A percentile compares a stretch with the other conserved stretches of the same genome.
Evolutionary conservation across 2,329 filamentous ascomycete genomes (phyloP).

Genomic region (Penicillium sp.): DNA sequence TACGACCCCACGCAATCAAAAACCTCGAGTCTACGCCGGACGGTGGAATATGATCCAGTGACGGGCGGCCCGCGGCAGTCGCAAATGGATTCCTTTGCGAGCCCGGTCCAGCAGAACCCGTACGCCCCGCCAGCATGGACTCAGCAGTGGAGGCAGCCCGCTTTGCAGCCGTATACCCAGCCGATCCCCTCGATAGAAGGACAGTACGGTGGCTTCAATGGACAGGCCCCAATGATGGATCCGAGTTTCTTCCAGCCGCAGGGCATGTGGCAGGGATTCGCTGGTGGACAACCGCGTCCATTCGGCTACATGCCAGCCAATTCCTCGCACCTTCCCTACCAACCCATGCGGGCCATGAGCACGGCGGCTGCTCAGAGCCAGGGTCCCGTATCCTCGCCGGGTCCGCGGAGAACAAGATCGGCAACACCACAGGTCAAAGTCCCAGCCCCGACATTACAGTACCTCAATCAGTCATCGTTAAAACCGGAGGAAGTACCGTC

Average conservation of each 20-base stretch:
- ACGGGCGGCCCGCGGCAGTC: not conserved
- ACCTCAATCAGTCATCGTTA: conserved; percentile 59
- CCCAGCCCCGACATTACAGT: conserved; percentile 62
- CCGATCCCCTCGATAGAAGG: not conserved
- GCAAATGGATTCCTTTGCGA: not conserved
- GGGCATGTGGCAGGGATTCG: not conserved
- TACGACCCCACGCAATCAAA: not conserved
- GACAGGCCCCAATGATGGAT: conserved; percentile 7
- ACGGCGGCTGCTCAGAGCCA: conserved; percentile 11
- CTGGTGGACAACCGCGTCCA: not conserved
- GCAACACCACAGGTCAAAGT: conserved; percentile 15
- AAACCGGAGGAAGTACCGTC: conserved; percentile 44
- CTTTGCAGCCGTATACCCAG: not conserved
- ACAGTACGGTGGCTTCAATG: conserved; percentile 10
- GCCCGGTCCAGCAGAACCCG: not conserved
- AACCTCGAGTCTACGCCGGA: not conserved
- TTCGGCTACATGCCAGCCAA: conserved; percentile 17
- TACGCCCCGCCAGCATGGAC: too few relatives aligned
- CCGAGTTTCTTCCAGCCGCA: conserved; percentile 10
- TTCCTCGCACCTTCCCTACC: conserved; percentile 8
- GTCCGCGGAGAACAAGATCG: conserved; percentile 7
- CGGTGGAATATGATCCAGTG: not conserved
- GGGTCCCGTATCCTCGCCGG: not conserved
- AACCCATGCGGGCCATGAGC: conserved; percentile 17
- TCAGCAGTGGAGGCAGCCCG: not conserved